Evolutionary conservation across 2,329 filamentous ascomycete genomes (phyloP), one percentile per base, ranked within the genome.

Genomic region (Diplodia intermedia): DNA sequence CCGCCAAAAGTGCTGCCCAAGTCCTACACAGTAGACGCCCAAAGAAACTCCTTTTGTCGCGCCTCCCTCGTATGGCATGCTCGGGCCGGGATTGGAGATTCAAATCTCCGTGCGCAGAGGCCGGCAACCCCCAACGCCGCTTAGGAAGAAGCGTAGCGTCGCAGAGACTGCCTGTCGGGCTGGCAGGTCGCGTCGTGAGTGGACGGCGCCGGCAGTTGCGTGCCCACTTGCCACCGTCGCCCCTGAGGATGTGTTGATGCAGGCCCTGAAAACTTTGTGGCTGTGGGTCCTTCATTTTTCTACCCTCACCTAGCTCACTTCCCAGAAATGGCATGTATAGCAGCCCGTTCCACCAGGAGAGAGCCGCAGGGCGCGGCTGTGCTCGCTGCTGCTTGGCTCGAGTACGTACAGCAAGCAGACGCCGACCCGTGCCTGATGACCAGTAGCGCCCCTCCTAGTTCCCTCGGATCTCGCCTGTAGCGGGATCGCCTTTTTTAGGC

Each of bases 81-180:
- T 52, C 60, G 60, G 60, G 47, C 60, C 60, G 60, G 31, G 43
- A 49, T 63, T 52, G 33, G 47, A 36, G 47, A 38, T 63, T 52
- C 60, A 63, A 63, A 63, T 63, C 60, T 63, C 60, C 47, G 60
- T 49, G 60, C 29, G 60, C 60, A 49, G 31, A 63, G 60, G 26
- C 60, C 47, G 26, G 47, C 43, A 31, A 31, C n/a, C 4, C 31
- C 36, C 31, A 20, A 26, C 18, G 43, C 60, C 60, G 60, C 60
- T 63, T 63, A 38, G 60, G 20, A 36, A 62, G 31, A 52, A 49
- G 40, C 57, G 57, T 62, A 63, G 60, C 60, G 60, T 60, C 57
- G 57, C 57, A 61, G n/a, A 61, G 57, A 43, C 49, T 18, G 40
- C 57, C 57, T 40, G 26, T 47, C 60, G 14, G 43, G 29, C 23